A percentile compares a stretch with the other conserved stretches of the same genome.
Conservation (phyloP, 2,329 filamentous ascomycete species). For the Alternaria consortialis region DNA sequence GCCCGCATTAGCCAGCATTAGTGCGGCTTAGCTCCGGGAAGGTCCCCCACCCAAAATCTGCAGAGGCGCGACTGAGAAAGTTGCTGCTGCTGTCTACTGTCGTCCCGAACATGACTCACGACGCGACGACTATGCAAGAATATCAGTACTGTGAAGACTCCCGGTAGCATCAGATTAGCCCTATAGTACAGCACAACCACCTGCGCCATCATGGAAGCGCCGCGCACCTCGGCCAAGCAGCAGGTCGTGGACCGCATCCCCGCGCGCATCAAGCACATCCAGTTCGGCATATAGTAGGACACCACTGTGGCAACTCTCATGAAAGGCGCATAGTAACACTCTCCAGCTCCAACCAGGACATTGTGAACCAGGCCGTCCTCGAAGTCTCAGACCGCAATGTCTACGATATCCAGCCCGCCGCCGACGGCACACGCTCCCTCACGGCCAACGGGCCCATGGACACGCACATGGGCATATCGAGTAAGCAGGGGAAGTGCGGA, state of each 20-base stretch:
- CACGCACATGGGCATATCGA: conserved; percentile 85
- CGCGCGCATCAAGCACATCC: conserved; percentile 90
- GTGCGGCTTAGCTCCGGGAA: conserved; percentile 11
- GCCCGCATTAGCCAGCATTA: conserved; percentile 23
- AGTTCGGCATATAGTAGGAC: conserved; percentile 86
- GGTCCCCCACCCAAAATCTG: conserved; percentile 36
- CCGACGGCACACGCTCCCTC: conserved; percentile 69
- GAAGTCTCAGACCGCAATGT: conserved; percentile 94
- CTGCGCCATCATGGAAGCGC: conserved; percentile 32
- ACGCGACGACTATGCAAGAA: conserved; percentile 30
- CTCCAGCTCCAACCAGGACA: conserved; percentile 84
- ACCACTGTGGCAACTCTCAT: background rate
- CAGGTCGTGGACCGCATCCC: conserved; percentile 89
- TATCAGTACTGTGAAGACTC: conserved; percentile 15
- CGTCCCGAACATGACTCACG: conserved; percentile 33
- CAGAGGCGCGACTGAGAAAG: conserved; percentile 29
- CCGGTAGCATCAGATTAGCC: background rate
- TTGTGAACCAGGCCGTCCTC: conserved; percentile 92
- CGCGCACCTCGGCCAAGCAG: conserved; percentile 69
- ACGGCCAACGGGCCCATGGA: conserved; percentile 88
- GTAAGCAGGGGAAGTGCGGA: conserved; percentile 78
- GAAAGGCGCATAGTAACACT: conserved; percentile 25
- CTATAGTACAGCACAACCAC: background rate
- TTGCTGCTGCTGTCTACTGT: conserved; percentile 1
- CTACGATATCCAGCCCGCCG: conserved; percentile 80